A percentile compares a stretch with the other conserved stretches of the same genome.
Evolutionary conservation across 768 basidiomycete species (phyloP).

Genomic region (Cantharellus cinnabarinus): DNA sequence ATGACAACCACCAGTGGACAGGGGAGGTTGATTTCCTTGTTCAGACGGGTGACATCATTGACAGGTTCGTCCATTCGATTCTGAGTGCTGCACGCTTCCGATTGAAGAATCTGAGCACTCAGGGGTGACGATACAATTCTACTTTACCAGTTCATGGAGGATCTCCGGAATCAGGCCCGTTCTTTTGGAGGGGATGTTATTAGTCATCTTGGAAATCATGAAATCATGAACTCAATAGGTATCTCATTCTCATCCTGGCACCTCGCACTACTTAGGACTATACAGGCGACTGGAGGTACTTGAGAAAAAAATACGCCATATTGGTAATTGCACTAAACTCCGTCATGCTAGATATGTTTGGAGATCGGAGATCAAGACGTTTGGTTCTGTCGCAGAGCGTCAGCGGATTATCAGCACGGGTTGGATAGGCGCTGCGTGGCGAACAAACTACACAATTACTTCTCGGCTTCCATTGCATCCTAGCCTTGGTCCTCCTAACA

Average conservation of each 20-base stretch:
- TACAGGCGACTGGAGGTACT: constrained; percentile 70
- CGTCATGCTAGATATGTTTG: constrained; percentile 50
- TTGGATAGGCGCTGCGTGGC: constrained; percentile 63
- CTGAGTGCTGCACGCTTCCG: not conserved
- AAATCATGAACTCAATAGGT: constrained; percentile 87
- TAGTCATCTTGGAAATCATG: constrained; percentile 81
- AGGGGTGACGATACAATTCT: constrained; percentile 83
- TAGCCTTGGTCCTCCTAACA: constrained; percentile 44
- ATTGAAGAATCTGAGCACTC: constrained; percentile 4
- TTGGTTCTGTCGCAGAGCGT: constrained; percentile 49
- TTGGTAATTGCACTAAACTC: constrained; percentile 10
- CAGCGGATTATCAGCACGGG: constrained; percentile 52
- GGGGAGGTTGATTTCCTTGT: constrained; percentile 72
- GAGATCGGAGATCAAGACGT: constrained; percentile 61
- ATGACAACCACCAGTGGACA: constrained; percentile 56
- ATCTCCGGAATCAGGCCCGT: constrained; percentile 53
- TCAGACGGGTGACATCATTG: constrained; percentile 92
- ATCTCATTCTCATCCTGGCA: constrained; percentile 8
- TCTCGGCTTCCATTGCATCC: constrained; percentile 66
- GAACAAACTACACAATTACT: constrained; percentile 63
- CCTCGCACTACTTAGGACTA: constrained; percentile 6
- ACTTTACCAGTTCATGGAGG: constrained; percentile 71
- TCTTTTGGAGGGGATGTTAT: constrained; percentile 50
- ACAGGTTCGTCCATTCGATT: constrained; percentile 33
- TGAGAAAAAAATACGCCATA: constrained; percentile 8